Percentiles rank a stretch among this genome's conserved stretches.
Conservation (phyloP, 2,329 filamentous ascomycete genomes). For the Neophaeococcomyces aloes region DNA sequence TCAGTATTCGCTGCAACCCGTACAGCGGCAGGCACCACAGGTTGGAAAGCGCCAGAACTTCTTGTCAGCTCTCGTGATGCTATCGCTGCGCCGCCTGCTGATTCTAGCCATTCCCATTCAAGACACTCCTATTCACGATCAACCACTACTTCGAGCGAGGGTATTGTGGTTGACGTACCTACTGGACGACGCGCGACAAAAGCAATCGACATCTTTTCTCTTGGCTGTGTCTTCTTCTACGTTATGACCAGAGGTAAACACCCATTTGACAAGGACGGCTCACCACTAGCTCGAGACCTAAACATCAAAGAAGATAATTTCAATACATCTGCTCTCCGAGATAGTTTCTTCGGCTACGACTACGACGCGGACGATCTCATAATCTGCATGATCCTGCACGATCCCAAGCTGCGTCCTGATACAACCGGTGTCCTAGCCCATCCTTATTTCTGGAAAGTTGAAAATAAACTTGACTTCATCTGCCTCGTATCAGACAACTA, state of each 20-base stretch:
- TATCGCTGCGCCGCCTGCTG: constrained; percentile 33
- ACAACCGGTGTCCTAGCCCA: constrained; percentile 76
- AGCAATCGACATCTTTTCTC: constrained; percentile 92
- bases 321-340: constrained; percentile 55
- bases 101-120: constrained; percentile 9
- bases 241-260: constrained; percentile 88
- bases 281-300: constrained; percentile 80
- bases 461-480: constrained; percentile 83
- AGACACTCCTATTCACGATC: constrained; percentile 19
- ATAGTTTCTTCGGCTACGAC: constrained; percentile 62
- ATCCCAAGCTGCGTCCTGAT: constrained; percentile 57
- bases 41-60: constrained; percentile 92
- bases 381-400: constrained; percentile 61
- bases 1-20: constrained; percentile 80
- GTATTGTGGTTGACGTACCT: constrained; percentile 44
- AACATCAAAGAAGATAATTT: constrained; percentile 90
- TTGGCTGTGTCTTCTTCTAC: constrained; percentile 97
- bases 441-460: constrained; percentile 90
- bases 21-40: constrained; percentile 73
- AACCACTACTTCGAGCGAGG: constrained; percentile 36
- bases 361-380: constrained; percentile 84
- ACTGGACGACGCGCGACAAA: constrained; percentile 74
- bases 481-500: constrained; percentile 95
- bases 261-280: constrained; percentile 86
- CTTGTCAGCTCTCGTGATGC: constrained; percentile 50